These are phyloP conservation scores for Mrakia blollopis DNA, from an alignment of 768 basidiomycete genomes.

Conservation along the genomic window DNA sequence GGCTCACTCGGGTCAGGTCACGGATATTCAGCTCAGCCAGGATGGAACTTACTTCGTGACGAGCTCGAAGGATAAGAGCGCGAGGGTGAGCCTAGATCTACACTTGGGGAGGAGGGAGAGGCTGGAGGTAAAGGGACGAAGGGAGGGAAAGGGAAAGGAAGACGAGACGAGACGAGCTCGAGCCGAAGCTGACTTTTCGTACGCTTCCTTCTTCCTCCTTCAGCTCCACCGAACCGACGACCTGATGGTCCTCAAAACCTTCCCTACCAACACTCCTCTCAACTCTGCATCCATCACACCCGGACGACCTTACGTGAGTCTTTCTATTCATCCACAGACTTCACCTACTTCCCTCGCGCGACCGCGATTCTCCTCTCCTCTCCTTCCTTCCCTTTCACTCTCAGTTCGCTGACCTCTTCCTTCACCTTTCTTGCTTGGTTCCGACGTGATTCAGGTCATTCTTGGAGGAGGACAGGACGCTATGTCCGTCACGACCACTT, in stretches of 20 bases:
- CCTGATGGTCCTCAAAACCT: slow-evolving; percentile 87
- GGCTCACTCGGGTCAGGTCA: slow-evolving; percentile 65
- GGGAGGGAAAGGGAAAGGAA: background rate
- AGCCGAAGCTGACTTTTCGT: background rate
- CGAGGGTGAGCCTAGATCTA: slow-evolving; percentile 58
- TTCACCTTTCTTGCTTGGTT: slow-evolving; percentile 7
- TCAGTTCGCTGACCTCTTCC: background rate
- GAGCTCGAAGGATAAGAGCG: slow-evolving; percentile 92
- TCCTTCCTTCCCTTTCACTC: background rate
- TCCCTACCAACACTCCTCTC: slow-evolving; percentile 83
- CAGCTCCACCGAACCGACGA: slow-evolving; percentile 85
- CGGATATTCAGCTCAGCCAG: slow-evolving; percentile 82
- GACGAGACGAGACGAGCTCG: background rate
- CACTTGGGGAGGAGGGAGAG: background rate
- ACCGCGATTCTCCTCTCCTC: no score
- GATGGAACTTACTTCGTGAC: slow-evolving; percentile 95
- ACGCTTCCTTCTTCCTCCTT: background rate
- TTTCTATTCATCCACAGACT: background rate
- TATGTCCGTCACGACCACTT: slow-evolving; percentile 94
- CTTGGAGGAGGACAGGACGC: slow-evolving; percentile 97
- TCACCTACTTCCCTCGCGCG: background rate
- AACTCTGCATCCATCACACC: slow-evolving; percentile 89
- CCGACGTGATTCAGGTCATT: slow-evolving; percentile 71
- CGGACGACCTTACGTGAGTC: slow-evolving; percentile 68
- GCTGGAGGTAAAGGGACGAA: background rate